A percentile compares a stretch with the other conserved stretches of the same genome.
Evolutionary conservation across 139 green algal species (phyloP).

Genomic region (Coelastrella sp.): DNA sequence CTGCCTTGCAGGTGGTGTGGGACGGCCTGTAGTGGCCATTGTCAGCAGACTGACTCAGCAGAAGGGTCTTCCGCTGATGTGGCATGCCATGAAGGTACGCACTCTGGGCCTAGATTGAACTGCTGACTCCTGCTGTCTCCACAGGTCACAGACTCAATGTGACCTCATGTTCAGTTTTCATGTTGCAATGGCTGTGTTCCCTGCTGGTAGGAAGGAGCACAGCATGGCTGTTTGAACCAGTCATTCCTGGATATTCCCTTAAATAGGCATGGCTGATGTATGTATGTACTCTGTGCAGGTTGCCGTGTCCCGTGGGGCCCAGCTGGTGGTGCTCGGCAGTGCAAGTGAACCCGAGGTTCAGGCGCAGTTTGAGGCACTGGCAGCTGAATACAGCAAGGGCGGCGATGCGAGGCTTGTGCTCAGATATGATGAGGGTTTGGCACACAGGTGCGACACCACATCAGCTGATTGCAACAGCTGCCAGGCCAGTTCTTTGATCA

Average conservation of each 20-base stretch:
- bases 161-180: no score
- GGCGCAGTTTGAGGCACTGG: constrained; percentile 59
- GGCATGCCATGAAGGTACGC: constrained; percentile 55
- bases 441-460: constrained; percentile 55
- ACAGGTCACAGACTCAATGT: no score
- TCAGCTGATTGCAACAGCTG: no score
- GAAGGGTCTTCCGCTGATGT: constrained; percentile 95
- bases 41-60: constrained; percentile 91
- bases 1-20: neutral
- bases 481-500: no score
- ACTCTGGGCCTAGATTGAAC: neutral
- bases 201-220: no score
- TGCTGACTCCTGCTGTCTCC: no score
- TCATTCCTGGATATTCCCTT: no score
- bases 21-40: constrained; percentile 84
- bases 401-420: constrained; percentile 66
- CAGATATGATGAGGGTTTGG: constrained; percentile 78
- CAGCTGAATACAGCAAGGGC: constrained; percentile 52
- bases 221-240: no score
- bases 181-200: no score
- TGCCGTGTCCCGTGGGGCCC: constrained; percentile 32
- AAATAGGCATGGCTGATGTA: no score
- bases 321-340: constrained; percentile 57
- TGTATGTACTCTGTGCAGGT: neutral
- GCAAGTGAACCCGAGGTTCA: constrained; percentile 61